A percentile compares a stretch with the other conserved stretches of the same genome.
Evolutionary conservation across 192 early-diverging fungal genomes (phyloP).

Genomic region (Entomortierella chlamydospora): DNA sequence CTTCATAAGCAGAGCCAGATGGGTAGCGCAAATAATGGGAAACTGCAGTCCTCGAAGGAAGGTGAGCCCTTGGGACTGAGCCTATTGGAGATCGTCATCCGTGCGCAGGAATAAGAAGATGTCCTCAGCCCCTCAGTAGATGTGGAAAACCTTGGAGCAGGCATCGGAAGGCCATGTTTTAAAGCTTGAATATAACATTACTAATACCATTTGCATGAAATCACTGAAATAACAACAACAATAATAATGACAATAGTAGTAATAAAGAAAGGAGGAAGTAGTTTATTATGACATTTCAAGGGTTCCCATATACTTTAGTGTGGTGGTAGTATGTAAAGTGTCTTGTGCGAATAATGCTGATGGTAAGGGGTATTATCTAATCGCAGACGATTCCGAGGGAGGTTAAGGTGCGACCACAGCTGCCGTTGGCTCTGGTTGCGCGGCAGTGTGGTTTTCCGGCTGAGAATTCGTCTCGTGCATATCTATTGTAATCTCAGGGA

Average conservation of each 20-base stretch:
- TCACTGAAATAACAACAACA: too few species aligned
- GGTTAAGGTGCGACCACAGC: neutral
- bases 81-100: constrained; percentile 3
- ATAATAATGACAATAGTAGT: too few species aligned
- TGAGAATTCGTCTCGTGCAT: neutral
- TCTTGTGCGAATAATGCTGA: too few species aligned
- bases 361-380: too few species aligned
- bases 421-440: neutral
- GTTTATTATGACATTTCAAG: too few species aligned
- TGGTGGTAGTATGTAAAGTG: too few species aligned
- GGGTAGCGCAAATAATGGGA: neutral
- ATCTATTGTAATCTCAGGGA: neutral
- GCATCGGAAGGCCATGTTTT: constrained; percentile 22
- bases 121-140: constrained; percentile 17
- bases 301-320: too few species aligned
- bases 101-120: constrained; percentile 17
- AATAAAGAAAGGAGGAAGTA: too few species aligned
- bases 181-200: neutral
- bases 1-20: neutral
- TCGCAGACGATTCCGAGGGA: neutral
- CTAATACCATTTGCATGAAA: neutral
- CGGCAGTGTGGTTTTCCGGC: too few species aligned
- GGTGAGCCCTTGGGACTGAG: neutral
- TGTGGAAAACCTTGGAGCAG: constrained; percentile 39
- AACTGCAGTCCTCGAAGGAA: constrained; percentile 4